Base-by-base conservation (phyloP, 345 rosid species). In the Camelina neglecta region DNA sequence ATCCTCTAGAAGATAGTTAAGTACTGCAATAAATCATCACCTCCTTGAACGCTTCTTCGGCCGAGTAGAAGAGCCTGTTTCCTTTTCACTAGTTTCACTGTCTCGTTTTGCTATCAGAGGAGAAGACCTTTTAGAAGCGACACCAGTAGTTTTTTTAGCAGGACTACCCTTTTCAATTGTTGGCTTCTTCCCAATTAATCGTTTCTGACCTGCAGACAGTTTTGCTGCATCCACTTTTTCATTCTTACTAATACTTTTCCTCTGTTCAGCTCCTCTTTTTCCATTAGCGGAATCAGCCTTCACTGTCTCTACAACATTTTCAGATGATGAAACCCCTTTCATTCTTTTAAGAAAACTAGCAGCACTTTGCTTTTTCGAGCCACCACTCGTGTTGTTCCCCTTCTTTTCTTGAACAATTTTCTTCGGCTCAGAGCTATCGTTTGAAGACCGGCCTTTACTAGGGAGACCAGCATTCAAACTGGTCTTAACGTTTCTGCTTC, bases 301-400 rank as follows among this genome's bases (percentile, higher is more conserved):
- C 50, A 21, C 4, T 1, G 80, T 70, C 67, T 80, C 83, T 66
- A 23, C 15, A n/a, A 65, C 58, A 35, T 73, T 82, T 44, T 71
- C 67, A 31, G 80, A 41, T 6, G 76, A 56, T 29, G 83, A 77
- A 71, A 81, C 75, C 36, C 81, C 72, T 54, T 72, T 86, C 82
- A 84, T 84, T 77, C 89, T 79, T 54, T 78, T 81, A 72, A 84
- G 79, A 83, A 86, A 86, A 71, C 70, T 82, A 11, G 82, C 85
- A 31, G 83, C 89, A 49, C 83, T 81, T 36, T 64, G 80, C 82
- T 74, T 84, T 79, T 86, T 86, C 15, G 82, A 75, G 62, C 42
- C 74, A 9, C 29, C 55, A 11, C 8, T 68, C 3, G 58, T 35
- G 66, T 26, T 72, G 66, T 62, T 76, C 60, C 77, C 73, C 77